These are phyloP conservation scores for Magnusiomyces suaveolens DNA, from an alignment of 1,139 yeast species.

Conservation along the genomic window DNA sequence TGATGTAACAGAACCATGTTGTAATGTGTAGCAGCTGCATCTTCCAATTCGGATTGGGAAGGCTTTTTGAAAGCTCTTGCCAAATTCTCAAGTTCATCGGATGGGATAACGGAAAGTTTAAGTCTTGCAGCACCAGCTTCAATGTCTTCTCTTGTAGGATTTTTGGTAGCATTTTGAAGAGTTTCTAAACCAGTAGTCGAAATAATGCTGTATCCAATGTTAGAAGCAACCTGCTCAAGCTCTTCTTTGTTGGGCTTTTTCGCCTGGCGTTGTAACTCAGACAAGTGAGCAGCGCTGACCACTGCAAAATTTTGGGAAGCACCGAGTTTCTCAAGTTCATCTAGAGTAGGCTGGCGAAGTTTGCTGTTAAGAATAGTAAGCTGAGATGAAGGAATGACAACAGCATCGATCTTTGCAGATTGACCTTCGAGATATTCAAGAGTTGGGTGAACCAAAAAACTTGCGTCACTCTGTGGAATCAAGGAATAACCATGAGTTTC, in stretches of 20 bases:
- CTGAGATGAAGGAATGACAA: constrained; percentile 27
- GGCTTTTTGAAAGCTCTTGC: constrained; percentile 13
- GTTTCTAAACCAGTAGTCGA: constrained; percentile 29
- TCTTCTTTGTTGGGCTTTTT: constrained; percentile 28
- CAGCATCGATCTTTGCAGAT: constrained; percentile 11
- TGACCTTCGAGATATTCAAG: constrained; percentile 6
- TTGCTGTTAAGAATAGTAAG: constrained; percentile 18
- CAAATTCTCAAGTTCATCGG: constrained; percentile 18
- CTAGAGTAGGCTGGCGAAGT: constrained; percentile 10
- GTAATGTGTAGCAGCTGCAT: not conserved
- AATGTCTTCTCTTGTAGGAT: constrained; percentile 25
- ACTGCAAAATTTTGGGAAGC: constrained; percentile 23
- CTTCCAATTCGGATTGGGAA: constrained; percentile 9
- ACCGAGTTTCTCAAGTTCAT: constrained; percentile 17
- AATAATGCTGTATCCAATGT: constrained; percentile 31
- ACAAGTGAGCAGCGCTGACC: constrained; percentile 21
- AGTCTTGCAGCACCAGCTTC: constrained; percentile 13
- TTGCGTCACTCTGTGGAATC: constrained; percentile 16
- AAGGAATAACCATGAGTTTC: constrained; percentile 17
- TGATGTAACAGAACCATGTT: not conserved
- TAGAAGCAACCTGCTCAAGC: constrained; percentile 40
- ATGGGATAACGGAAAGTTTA: constrained; percentile 25
- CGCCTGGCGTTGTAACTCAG: constrained; percentile 23
- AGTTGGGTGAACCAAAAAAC: constrained; percentile 7
- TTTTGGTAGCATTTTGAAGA: constrained; percentile 29